These are phyloP conservation scores for Populus simonii DNA, from an alignment of 345 rosid genomes.

Conservation along the genomic window DNA sequence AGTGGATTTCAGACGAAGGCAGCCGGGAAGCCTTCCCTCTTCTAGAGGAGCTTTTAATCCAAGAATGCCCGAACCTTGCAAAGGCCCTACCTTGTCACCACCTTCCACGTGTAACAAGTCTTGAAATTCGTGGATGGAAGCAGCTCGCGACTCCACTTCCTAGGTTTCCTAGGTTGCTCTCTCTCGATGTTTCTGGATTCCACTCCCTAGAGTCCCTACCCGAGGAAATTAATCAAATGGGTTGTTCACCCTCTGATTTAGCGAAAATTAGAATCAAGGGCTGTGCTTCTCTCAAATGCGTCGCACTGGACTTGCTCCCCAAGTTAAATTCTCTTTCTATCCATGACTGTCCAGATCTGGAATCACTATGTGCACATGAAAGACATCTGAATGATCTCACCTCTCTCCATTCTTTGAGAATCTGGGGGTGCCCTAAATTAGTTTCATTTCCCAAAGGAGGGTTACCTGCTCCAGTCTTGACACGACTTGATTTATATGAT, in stretches of 20 bases:
- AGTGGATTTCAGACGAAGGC: not conserved
- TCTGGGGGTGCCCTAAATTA: not conserved
- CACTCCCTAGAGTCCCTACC: not conserved
- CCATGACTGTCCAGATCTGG: not conserved
- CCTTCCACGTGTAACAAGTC: not conserved
- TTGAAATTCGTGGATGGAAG: not conserved
- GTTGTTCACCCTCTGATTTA: not conserved
- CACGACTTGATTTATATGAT: not conserved
- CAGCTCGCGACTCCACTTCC: not conserved
- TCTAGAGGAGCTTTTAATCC: not conserved
- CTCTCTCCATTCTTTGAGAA: not conserved
- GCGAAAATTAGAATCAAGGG: not conserved
- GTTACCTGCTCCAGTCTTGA: slow-evolving; percentile 8
- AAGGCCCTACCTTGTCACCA: not conserved
- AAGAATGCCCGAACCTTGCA: not conserved
- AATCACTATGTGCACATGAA: not conserved
- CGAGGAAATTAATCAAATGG: not conserved
- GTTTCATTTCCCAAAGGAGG: not conserved
- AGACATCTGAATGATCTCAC: not conserved
- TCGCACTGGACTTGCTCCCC: slow-evolving; percentile 1
- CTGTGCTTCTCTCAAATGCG: not conserved
- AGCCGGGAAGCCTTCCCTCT: not conserved
- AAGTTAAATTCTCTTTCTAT: not conserved
- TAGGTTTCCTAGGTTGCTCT: not conserved
- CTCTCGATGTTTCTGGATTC: not conserved